phyloP scores from a whole-genome alignment of 1,284 basidiomycete genomes.

The Ceratobasidium papillatum region DNA sequence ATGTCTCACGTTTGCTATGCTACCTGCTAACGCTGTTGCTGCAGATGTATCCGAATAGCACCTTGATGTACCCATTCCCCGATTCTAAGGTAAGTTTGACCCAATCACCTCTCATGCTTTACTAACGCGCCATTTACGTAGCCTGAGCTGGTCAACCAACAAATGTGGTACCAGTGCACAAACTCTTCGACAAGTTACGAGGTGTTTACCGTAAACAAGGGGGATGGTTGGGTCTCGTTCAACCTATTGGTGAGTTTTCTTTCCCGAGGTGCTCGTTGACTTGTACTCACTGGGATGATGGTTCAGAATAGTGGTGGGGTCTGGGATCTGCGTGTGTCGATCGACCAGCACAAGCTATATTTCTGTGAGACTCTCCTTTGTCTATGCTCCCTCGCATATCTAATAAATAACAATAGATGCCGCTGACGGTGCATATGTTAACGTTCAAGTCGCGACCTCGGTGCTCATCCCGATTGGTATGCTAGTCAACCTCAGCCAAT shows the following conservation, averaged over 20 bases:
- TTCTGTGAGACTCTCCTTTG: background rate
- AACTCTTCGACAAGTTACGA: conserved; percentile 8
- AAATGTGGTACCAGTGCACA: conserved; percentile 23
- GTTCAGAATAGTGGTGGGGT: conserved; percentile 18
- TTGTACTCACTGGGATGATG: background rate
- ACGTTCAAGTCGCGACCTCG: conserved; percentile 29
- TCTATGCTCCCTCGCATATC: background rate
- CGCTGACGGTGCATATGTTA: conserved; percentile 35
- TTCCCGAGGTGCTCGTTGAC: background rate
- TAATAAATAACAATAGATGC: conserved; percentile 1
- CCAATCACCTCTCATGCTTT: background rate
- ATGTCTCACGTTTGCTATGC: background rate
- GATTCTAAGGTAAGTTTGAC: conserved; percentile 1
- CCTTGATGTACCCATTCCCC: conserved; percentile 18
- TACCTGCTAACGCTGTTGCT: background rate
- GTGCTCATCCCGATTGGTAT: conserved; percentile 35
- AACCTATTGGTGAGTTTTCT: conserved; percentile 19
- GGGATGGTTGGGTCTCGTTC: conserved; percentile 25
- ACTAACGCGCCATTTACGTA: background rate
- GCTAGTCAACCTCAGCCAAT: background rate
- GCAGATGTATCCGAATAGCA: conserved; percentile 23
- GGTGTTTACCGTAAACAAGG: conserved; percentile 11
- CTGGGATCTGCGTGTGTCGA: conserved; percentile 27
- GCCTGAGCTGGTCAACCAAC: conserved; percentile 7
- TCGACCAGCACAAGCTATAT: conserved; percentile 27